Evolutionary conservation across 306 rosid species (phyloP), one percentile per base, ranked within the genome.

Genomic region (Parietaria judaica): DNA sequence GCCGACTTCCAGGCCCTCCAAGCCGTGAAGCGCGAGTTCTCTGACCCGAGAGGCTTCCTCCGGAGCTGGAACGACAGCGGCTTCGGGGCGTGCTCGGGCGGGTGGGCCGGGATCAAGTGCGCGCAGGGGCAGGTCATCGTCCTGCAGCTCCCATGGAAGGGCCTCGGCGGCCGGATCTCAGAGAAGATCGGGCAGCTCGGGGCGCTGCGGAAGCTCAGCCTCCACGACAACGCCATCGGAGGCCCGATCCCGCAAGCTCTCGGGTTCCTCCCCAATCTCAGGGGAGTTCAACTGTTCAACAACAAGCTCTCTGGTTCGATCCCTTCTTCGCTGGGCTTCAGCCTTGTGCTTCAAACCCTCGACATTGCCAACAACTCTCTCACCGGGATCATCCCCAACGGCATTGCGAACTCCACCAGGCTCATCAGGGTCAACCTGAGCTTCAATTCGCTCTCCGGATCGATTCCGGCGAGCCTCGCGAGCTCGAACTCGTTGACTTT

Each of bases 121-220:
- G 94, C 95, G 16, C 87, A 87, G 72, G 97, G 97, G 57, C 88
- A 84, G 61, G 97, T 90, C 8, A 90, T 90, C 74, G 95, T 87
- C 6, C 77, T 90, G 44, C 85, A 90, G 75, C 95, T 90, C 71
- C 97, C 95, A 11, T 90, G 95, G 95, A 87, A 80, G 64, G 88
- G 88, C 15, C 67, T 90, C 8, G 70, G 81, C 11, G 97, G 97
- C 0, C 70, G 61, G 45, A 81, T 90, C 78, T 71, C 97, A 0
- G 80, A 83, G 15, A 87, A 72, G 60, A 87, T 90, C 6, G 88
- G 95, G 6, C 94, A 83, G 53, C 88, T 90, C 65, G 81, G 74
- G 16, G 95, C 83, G 5, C 86, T 90, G 8, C 64, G 95, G 60
- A 90, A 90, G 74, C 86, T 90, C 9, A 90, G 95, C 67, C 86